A percentile compares a stretch with the other conserved stretches of the same genome.
Evolutionary conservation across 2,329 filamentous ascomycete genomes (phyloP).

Genomic region (Dactylonectria macrodidyma): DNA sequence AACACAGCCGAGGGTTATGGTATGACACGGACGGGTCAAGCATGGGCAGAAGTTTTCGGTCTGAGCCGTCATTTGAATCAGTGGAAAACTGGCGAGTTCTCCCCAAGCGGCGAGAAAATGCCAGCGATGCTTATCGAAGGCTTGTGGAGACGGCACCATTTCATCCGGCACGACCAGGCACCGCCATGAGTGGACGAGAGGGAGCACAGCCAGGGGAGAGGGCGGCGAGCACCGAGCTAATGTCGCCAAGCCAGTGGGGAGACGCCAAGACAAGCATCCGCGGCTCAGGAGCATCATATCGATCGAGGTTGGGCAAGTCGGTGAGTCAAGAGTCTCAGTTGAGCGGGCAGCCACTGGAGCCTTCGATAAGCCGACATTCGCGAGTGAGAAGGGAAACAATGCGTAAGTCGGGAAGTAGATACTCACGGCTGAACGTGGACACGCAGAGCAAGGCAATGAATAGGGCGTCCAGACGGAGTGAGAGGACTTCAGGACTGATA

Average conservation of each 20-base stretch:
- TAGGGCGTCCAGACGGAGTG: constrained; percentile 28
- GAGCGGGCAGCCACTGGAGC: not conserved
- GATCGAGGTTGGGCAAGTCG: constrained; percentile 31
- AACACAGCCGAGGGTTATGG: constrained; percentile 39
- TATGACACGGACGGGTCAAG: constrained; percentile 43
- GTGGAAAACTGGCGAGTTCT: constrained; percentile 56
- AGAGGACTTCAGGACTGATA: constrained; percentile 33
- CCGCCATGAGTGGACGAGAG: constrained; percentile 40
- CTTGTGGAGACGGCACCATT: constrained; percentile 54
- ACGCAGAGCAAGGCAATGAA: constrained; percentile 31
- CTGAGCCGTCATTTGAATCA: constrained; percentile 54
- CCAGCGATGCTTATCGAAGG: constrained; percentile 52
- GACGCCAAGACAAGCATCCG: constrained; percentile 39
- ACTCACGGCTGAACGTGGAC: constrained; percentile 36
- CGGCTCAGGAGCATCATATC: constrained; percentile 38
- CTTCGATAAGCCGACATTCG: not conserved
- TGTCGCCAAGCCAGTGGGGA: constrained; percentile 48
- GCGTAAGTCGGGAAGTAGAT: constrained; percentile 27
- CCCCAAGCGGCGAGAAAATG: constrained; percentile 44
- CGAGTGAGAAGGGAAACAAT: not conserved
- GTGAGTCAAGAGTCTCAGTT: constrained; percentile 16
- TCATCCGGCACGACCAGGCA: constrained; percentile 55
- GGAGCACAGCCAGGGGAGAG: constrained; percentile 42
- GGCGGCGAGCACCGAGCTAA: constrained; percentile 37
- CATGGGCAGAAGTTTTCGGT: constrained; percentile 43